Evolutionary conservation across 495 filamentous ascomycete genomes (phyloP), one percentile per base, ranked within the genome.

Genomic region (Penicillium angulare): DNA sequence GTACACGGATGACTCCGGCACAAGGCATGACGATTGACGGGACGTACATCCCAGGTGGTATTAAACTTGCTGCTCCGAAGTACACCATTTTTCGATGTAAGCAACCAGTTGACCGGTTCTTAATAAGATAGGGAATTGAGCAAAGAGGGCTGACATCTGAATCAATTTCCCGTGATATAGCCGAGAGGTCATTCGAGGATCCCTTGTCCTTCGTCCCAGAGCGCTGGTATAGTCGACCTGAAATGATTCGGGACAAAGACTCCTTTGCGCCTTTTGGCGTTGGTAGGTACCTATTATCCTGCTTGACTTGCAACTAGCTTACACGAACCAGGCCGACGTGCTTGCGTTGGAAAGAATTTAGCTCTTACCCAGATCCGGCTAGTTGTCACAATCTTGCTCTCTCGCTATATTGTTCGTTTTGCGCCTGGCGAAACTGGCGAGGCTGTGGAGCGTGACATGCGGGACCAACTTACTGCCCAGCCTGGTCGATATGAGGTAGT

Each of bases 281-380:
- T 15, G 78, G 79, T 45, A 50, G 56, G 15, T 17, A 1, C 20
- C 13, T 16, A 17, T 10, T 6, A 18, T 75, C 72, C 15, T 29
- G 12, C 17, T n/a, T n/a, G n/a, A n/a, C n/a, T n/a, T n/a, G n/a
- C n/a, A n/a, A n/a, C n/a, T n/a, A n/a, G n/a, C n/a, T n/a, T n/a
- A n/a, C n/a, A n/a, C n/a, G n/a, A n/a, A n/a, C n/a, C n/a, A n/a
- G n/a, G n/a, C n/a, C n/a, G n/a, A n/a, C n/a, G n/a, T n/a, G n/a
- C n/a, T n/a, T 83, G 81, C 44, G 62, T 78, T n/a, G 81, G 81
- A 13, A 77, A 77, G 52, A 50, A 68, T 1, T 56, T 83, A 1
- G 81, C 79, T 0, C 54, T 77, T 44, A 66, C 68, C 46, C 75
- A 80, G 26, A 47, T 77, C 21, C 65, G 71, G 7, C 54, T 67